A percentile compares a stretch with the other conserved stretches of the same genome.
Evolutionary conservation across 495 filamentous ascomycete genomes (phyloP).

Genomic region (Penicillium robsamsonii): DNA sequence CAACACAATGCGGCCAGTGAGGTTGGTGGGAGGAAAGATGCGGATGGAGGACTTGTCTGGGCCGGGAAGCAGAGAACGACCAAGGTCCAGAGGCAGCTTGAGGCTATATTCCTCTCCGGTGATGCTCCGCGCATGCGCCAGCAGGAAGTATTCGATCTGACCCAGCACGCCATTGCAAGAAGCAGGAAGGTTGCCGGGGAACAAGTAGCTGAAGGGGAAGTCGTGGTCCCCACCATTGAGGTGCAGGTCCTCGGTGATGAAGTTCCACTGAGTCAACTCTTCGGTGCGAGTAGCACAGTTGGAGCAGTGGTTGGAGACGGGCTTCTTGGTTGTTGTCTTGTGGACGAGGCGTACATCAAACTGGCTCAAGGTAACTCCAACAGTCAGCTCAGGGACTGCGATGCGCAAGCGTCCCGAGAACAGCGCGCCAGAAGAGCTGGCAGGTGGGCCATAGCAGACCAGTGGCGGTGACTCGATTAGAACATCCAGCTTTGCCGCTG

Average conservation of each 20-base stretch:
- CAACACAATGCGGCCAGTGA: slow-evolving; percentile 77
- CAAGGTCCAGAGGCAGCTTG: slow-evolving; percentile 62
- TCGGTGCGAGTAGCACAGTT: slow-evolving; percentile 69
- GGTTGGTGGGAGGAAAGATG: slow-evolving; percentile 93
- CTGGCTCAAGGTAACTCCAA: slow-evolving; percentile 59
- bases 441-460: slow-evolving; percentile 73
- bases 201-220: slow-evolving; percentile 88
- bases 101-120: slow-evolving; percentile 63
- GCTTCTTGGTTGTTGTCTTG: slow-evolving; percentile 70
- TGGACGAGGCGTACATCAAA: slow-evolving; percentile 68
- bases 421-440: slow-evolving; percentile 78
- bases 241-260: slow-evolving; percentile 64
- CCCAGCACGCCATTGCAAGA: slow-evolving; percentile 71
- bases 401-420: slow-evolving; percentile 81
- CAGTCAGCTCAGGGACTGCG: slow-evolving; percentile 57
- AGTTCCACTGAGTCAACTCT: slow-evolving; percentile 73
- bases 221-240: slow-evolving; percentile 66
- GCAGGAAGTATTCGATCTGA: slow-evolving; percentile 74
- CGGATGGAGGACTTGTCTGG: slow-evolving; percentile 75
- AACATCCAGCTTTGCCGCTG: slow-evolving; percentile 64
- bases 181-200: slow-evolving; percentile 84
- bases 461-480: slow-evolving; percentile 87
- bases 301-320: slow-evolving; percentile 71
- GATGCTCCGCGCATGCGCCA: slow-evolving; percentile 62
- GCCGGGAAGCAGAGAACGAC: slow-evolving; percentile 73